Evolutionary conservation across 169 alveolate genomes (phyloP).

Genomic region (Plasmodium adleri): DNA sequence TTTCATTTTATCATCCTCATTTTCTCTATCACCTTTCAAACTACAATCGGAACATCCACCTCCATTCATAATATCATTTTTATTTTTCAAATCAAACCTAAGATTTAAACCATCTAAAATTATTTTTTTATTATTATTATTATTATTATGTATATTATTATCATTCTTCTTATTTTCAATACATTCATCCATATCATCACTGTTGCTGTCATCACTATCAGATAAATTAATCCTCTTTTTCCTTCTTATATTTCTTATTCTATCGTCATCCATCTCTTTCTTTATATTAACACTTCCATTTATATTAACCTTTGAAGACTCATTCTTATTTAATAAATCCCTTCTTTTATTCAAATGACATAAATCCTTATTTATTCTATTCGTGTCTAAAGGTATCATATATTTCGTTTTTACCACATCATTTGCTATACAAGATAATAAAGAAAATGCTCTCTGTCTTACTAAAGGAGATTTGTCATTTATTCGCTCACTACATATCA

Average conservation of each 20-base stretch:
- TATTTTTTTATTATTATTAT: neutral
- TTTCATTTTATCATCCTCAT: neutral
- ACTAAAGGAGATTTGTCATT: constrained; percentile 86
- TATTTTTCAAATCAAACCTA: too few relatives aligned
- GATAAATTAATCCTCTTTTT: constrained; percentile 52
- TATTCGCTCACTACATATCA: constrained; percentile 80
- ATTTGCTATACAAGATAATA: constrained; percentile 78
- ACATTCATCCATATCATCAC: constrained; percentile 7
- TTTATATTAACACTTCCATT: neutral
- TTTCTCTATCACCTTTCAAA: neutral
- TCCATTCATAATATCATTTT: neutral
- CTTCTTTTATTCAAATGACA: constrained; percentile 50
- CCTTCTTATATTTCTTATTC: neutral
- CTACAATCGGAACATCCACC: neutral
- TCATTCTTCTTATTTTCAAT: neutral
- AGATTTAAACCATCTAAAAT: neutral
- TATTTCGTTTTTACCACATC: constrained; percentile 81
- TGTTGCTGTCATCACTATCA: constrained; percentile 34
- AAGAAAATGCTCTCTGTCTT: constrained; percentile 84
- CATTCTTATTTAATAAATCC: constrained; percentile 47
- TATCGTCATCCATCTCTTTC: neutral
- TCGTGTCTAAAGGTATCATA: constrained; percentile 75
- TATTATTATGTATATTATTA: neutral
- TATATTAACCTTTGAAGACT: neutral
- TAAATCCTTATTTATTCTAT: constrained; percentile 74